Base-by-base conservation (phyloP, 345 rosid species). In the Xanthoceras sorbifolium region DNA sequence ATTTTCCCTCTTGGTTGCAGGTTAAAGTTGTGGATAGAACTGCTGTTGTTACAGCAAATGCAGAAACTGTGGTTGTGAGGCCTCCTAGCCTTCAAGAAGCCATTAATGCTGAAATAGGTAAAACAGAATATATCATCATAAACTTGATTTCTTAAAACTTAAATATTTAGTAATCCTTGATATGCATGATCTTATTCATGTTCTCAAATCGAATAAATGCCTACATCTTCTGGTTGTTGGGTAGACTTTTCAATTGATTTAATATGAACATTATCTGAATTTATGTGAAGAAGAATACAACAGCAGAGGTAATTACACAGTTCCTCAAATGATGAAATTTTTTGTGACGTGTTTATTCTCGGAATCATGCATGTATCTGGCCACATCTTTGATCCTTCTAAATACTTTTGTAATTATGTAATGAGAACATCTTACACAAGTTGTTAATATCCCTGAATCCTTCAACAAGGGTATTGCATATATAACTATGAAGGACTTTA, bases 61-160 rank as follows among this genome's bases (percentile, higher is more conserved):
- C 90, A 74, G 97, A 96, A 80, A 96, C 98, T 1, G 78, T 84
- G 82, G 97, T 80, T n/a, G 79, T 93, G 60, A 88, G 29, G 50
- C 99, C 99, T n/a, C 79, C 78, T 72, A 97, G 94, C 71, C 86
- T 96, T 80, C 99, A 93, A 83, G 97, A 93, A 65, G 94, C 90
- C 25, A 93, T 96, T 54, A 80, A 90, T 81, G 80, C 89, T n/a
- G 97, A 92, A 85, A 84, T 74, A 32, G 92, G 90, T 92, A 90
- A n/a, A 74, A 32, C 60, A 15, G 15, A 65, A n/a, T 18, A n/a
- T 18, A 50, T 68, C 62, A 69, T 63, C 50, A n/a, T n/a, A 66
- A 18, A 57, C 38, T 59, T 25, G 18, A 74, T 44, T 26, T 64
- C 42, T 60, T 59, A 3, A 28, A 32, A 15, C 67, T 59, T 3